Base-by-base conservation (phyloP, 1,284 basidiomycete genomes). In the Baeospora myosura region DNA sequence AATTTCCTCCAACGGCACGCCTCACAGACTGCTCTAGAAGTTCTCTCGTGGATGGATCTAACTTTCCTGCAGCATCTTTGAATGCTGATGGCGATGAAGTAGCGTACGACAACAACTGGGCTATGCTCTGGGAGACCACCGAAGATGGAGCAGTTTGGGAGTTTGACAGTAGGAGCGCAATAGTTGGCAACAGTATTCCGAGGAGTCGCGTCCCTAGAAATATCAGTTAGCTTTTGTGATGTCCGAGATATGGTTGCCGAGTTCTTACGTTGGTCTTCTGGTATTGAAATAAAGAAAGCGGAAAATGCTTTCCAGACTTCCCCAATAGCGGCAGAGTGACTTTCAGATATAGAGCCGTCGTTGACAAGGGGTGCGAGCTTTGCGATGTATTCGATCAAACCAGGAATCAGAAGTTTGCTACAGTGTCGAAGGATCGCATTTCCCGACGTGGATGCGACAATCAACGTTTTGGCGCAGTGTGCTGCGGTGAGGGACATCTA, bases 271-370 rank as follows among this genome's bases (percentile, higher is more conserved):
- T 78, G 68, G 2, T 74, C 74, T 42, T 83, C 78, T 0, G 74
- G 58, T 0, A 83, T 64, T 3, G 75, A 71, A 1, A 63, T 55
- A 48, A 84, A 76, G 43, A 93, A 74, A 0, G 75, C 68, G 0
- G 79, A 70, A 41, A 96, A 82, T 1, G 87, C 81, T 58, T 85
- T 91, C 71, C 90, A 76, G 5, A 88, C 76, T 60, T 96, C 91
- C 8, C 78, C 76, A 1, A 88, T 65, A 0, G 79, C 82, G 18
- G 74, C 66, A n/a, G 69, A 55, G 24, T 81, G 74, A 26, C 64
- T 55, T 34, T 84, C 82, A 2, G 71, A 63, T 29, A 76, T 56
- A 1, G 65, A 63, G 2, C 68, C 68, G 34, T 85, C 80, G 41
- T 71, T 72, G 16, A 75, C 64, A 3, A 66, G 60, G 0, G 76